Evolutionary conservation across 2,329 filamentous ascomycete genomes (phyloP).

Genomic region (Hymenoscyphus salicellus): DNA sequence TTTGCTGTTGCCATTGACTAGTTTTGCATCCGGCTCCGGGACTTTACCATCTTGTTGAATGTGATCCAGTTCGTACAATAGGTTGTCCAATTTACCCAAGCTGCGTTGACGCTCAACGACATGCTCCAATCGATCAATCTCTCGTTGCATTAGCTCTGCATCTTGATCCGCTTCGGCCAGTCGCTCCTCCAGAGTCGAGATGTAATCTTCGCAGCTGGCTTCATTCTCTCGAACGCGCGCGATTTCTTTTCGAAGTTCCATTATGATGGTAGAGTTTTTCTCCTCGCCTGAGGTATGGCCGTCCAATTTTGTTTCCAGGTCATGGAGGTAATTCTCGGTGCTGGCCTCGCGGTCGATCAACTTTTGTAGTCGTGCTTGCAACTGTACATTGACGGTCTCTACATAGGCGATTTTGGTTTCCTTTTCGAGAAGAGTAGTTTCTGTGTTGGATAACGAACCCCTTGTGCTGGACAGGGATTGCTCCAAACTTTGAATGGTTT

Average conservation of each 20-base stretch:
- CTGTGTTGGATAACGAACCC: slow-evolving; percentile 75
- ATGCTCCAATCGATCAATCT: slow-evolving; percentile 90
- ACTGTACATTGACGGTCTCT: slow-evolving; percentile 86
- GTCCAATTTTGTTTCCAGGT: slow-evolving; percentile 86
- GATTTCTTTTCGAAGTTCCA: slow-evolving; percentile 88
- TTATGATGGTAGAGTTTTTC: slow-evolving; percentile 80
- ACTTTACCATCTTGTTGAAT: slow-evolving; percentile 60
- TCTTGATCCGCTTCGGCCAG: slow-evolving; percentile 95
- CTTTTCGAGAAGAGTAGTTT: slow-evolving; percentile 84
- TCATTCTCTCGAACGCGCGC: slow-evolving; percentile 85
- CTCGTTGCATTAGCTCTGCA: slow-evolving; percentile 92
- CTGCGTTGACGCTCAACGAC: slow-evolving; percentile 94
- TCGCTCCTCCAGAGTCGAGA: slow-evolving; percentile 91
- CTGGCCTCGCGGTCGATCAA: slow-evolving; percentile 85
- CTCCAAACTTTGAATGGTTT: slow-evolving; percentile 93
- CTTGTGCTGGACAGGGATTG: slow-evolving; percentile 87
- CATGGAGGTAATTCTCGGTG: slow-evolving; percentile 89
- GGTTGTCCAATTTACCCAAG: slow-evolving; percentile 87
- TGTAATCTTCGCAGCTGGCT: slow-evolving; percentile 88
- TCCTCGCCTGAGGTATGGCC: slow-evolving; percentile 89
- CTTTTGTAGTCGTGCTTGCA: slow-evolving; percentile 88
- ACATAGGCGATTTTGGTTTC: slow-evolving; percentile 91
- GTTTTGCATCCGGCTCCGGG: slow-evolving; percentile 36
- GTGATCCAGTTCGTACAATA: slow-evolving; percentile 85
- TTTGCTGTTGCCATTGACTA: slow-evolving; percentile 43